Conservation (phyloP, 2,329 filamentous ascomycete species). For the Diaporthe longicolla region DNA sequence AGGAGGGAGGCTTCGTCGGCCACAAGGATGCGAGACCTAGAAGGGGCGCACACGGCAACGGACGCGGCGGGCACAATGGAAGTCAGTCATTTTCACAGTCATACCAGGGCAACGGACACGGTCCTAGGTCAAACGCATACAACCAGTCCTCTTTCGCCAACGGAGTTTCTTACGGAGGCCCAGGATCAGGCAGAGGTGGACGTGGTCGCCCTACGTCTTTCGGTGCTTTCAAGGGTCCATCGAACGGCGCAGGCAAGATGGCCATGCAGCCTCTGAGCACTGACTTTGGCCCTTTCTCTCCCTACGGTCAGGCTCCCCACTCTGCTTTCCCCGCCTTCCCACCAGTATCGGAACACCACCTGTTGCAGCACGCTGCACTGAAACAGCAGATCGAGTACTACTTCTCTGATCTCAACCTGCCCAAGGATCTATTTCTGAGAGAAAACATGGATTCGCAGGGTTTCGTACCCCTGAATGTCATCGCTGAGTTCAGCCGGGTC, state of each 20-base stretch:
- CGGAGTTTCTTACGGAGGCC: conserved; percentile 35
- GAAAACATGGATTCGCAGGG: conserved; percentile 96
- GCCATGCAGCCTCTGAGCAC: conserved; percentile 50
- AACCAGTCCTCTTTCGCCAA: conserved; percentile 26
- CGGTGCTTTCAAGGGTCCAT: conserved; percentile 39
- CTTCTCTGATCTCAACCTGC: conserved; percentile 94
- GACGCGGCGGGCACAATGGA: conserved; percentile 41
- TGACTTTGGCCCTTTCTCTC: conserved; percentile 55
- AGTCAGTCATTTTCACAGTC: conserved; percentile 34
- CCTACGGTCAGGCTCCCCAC: conserved; percentile 61
- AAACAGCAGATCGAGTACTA: conserved; percentile 85
- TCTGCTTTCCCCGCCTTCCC: conserved; percentile 60
- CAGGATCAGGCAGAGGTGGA: conserved; percentile 54
- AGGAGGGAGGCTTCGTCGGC: conserved; percentile 37
- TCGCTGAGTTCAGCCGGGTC: conserved; percentile 90
- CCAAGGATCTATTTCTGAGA: conserved; percentile 91
- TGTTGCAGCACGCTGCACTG: conserved; percentile 56
- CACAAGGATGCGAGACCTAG: conserved; percentile 40
- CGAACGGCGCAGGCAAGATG: conserved; percentile 47
- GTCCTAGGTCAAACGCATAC: conserved; percentile 37
- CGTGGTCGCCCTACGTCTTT: conserved; percentile 50
- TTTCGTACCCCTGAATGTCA: conserved; percentile 84
- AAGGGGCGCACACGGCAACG: conserved; percentile 38
- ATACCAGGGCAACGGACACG: conserved; percentile 40
- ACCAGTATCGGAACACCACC: conserved; percentile 43